phyloP scores from a whole-genome alignment of 345 rosid genomes.

The Salix viminalis region DNA sequence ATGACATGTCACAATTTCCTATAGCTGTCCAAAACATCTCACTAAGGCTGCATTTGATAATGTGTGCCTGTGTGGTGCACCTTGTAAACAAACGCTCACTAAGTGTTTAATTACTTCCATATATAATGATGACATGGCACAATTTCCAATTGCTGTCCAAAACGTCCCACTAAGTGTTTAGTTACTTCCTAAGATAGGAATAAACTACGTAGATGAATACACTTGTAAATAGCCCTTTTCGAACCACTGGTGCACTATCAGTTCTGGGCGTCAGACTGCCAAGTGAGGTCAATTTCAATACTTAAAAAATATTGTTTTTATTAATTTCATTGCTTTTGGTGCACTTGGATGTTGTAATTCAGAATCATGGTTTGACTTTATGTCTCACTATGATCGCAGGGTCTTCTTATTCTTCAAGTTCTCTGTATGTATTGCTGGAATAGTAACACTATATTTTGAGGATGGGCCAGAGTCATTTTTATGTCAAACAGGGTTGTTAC shows the following conservation, averaged over 20 bases:
- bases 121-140: background rate
- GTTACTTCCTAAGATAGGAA: background rate
- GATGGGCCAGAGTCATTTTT: constrained; percentile 29
- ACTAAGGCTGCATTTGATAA: background rate
- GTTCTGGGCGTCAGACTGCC: background rate
- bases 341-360: constrained; percentile 24
- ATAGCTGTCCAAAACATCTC: background rate
- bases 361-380: constrained; percentile 50
- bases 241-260: background rate
- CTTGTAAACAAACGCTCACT: too few species aligned
- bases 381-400: constrained; percentile 81
- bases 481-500: constrained; percentile 31
- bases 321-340: constrained; percentile 22
- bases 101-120: too few species aligned
- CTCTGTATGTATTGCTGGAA: constrained; percentile 47
- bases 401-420: constrained; percentile 53
- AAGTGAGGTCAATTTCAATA: background rate
- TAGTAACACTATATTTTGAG: constrained; percentile 39
- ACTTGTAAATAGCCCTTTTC: background rate
- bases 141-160: background rate
- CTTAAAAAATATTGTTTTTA: background rate
- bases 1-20: background rate
- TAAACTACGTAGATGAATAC: background rate
- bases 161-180: background rate
- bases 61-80: too few species aligned